Evolutionary conservation across 2,329 filamentous ascomycete genomes (phyloP).

Genomic region (Gliomastix tumulicola): DNA sequence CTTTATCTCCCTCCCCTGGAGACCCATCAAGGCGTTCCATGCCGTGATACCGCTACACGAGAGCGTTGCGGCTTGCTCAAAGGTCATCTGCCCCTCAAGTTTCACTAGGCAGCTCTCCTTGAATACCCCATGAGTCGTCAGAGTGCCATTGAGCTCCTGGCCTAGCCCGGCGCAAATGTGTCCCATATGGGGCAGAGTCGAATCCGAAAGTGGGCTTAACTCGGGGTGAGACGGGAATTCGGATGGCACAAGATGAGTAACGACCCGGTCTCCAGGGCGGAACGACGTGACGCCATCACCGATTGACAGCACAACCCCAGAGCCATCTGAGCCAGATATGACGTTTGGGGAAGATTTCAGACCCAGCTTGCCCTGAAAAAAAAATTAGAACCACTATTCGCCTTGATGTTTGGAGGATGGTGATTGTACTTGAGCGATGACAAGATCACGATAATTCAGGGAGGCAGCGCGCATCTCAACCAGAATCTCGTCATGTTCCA

Average conservation of each 20-base stretch:
- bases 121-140: constrained; percentile 52
- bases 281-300: constrained; percentile 29
- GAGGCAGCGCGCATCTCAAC: constrained; percentile 47
- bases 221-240: neutral
- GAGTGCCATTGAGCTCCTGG: constrained; percentile 47
- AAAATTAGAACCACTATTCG: neutral
- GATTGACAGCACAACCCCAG: constrained; percentile 36
- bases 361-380: constrained; percentile 12
- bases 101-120: constrained; percentile 48
- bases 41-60: constrained; percentile 43
- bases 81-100: constrained; percentile 35
- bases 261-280: constrained; percentile 49
- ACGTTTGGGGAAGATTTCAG: constrained; percentile 12
- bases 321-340: constrained; percentile 28
- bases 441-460: constrained; percentile 41
- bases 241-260: constrained; percentile 20
- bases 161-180: constrained; percentile 42
- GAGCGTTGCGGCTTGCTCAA: constrained; percentile 30
- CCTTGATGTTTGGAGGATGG: neutral
- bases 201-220: constrained; percentile 5
- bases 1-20: constrained; percentile 30
- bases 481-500: constrained; percentile 53
- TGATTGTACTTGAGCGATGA: constrained; percentile 26
- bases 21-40: constrained; percentile 43
- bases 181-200: constrained; percentile 12